Conservation (phyloP, 148 eudicot species). For the Rhododendron vialii region DNA sequence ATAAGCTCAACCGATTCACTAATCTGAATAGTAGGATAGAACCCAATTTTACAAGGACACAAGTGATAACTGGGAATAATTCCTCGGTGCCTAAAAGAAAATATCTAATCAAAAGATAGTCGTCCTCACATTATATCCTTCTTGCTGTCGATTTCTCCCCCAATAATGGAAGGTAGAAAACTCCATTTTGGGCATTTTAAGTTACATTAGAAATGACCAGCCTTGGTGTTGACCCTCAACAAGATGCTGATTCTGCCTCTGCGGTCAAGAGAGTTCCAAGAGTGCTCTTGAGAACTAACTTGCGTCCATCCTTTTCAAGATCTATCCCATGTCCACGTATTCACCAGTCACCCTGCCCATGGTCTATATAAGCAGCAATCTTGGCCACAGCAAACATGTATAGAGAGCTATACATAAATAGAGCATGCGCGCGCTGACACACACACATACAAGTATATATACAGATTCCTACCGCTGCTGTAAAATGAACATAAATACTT, state of each 20-base stretch:
- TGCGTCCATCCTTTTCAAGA: neutral
- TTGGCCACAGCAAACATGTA: neutral
- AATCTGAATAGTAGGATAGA: neutral
- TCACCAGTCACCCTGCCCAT: constrained; percentile 61
- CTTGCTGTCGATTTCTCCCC: neutral
- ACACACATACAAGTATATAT: neutral
- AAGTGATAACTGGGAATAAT: neutral
- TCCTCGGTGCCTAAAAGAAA: neutral
- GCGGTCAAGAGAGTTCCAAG: too few relatives aligned
- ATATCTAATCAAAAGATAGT: neutral
- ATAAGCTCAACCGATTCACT: neutral
- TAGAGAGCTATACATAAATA: neutral
- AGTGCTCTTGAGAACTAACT: neutral
- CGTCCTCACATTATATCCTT: neutral
- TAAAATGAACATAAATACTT: neutral
- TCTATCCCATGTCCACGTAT: constrained; percentile 30
- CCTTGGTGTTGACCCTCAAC: neutral
- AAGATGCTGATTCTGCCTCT: neutral
- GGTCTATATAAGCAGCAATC: neutral
- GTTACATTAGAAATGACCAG: neutral
- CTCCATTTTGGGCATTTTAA: neutral
- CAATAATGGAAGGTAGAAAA: neutral
- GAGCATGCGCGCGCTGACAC: neutral
- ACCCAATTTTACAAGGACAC: neutral
- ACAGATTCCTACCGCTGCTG: neutral